Conservation (phyloP, 2,329 filamentous ascomycete genomes). For the Paraphoma chrysanthemicola region DNA sequence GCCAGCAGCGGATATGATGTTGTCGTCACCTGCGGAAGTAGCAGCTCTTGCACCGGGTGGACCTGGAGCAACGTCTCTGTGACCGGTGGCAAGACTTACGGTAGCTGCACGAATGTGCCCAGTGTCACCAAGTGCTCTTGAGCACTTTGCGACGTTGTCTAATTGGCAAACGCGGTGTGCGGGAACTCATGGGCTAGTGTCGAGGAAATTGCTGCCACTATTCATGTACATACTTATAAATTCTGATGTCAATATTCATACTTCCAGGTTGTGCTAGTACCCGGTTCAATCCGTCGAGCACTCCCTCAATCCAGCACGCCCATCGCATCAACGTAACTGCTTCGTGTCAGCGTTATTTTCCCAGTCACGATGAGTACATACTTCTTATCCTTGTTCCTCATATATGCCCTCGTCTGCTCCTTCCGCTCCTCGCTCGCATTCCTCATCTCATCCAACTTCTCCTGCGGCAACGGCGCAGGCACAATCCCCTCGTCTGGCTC, state of each 20-base stretch:
- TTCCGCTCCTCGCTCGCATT: conserved; percentile 5
- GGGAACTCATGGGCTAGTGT: too few relatives aligned
- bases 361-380: not conserved
- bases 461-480: conserved; percentile 4
- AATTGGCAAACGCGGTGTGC: too few relatives aligned
- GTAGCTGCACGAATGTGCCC: conserved; percentile 46
- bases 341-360: not conserved
- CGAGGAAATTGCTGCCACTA: too few relatives aligned
- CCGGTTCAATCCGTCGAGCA: not conserved
- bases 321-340: not conserved
- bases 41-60: conserved; percentile 59
- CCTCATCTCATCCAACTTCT: conserved; percentile 3
- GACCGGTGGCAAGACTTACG: conserved; percentile 47
- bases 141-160: not conserved
- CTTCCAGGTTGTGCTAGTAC: too few relatives aligned
- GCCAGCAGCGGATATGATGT: conserved; percentile 56
- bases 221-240: not conserved
- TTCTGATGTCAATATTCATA: too few relatives aligned
- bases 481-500: conserved; percentile 2
- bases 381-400: conserved; percentile 6
- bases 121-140: conserved; percentile 26
- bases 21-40: conserved; percentile 60
- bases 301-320: not conserved
- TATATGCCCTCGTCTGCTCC: not conserved
- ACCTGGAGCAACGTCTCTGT: conserved; percentile 56